Evolutionary conservation across 257 asterid genomes (phyloP).

Genomic region (Scutellaria barbata): DNA sequence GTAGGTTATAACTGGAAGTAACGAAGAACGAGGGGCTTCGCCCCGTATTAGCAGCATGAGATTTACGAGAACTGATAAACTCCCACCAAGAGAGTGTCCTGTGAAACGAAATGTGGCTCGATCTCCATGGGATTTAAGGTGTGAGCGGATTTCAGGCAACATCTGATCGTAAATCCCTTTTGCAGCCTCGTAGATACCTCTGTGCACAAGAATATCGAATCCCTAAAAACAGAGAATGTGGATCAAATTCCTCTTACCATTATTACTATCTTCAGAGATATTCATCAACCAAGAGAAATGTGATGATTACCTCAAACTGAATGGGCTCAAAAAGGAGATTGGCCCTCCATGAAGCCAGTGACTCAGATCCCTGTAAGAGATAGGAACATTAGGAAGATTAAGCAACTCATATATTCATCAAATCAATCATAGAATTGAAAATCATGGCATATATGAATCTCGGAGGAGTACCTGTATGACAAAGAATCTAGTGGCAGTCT

Average conservation of each 20-base stretch:
- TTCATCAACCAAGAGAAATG: no score
- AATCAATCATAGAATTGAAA: not conserved
- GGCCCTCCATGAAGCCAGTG: conserved; percentile 89
- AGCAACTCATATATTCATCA: not conserved
- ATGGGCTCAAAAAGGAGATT: conserved; percentile 83
- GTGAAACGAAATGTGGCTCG: conserved; percentile 79
- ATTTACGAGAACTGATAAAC: conserved; percentile 78
- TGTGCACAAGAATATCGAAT: conserved; percentile 77
- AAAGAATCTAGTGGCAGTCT: conserved; percentile 73
- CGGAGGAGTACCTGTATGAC: conserved; percentile 67
- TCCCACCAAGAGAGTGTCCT: conserved; percentile 96
- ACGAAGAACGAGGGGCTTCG: conserved; percentile 67
- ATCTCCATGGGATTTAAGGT: conserved; percentile 58
- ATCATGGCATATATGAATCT: not conserved
- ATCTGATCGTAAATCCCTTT: conserved; percentile 87
- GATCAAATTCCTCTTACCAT: no score
- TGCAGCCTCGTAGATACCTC: conserved; percentile 99
- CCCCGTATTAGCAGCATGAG: conserved; percentile 84
- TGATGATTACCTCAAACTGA: conserved; percentile 65
- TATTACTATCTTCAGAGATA: no score
- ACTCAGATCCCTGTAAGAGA: conserved; percentile 73
- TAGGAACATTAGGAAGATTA: not conserved
- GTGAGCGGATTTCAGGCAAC: conserved; percentile 73
- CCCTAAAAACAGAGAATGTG: conserved; percentile 51
- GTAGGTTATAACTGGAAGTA: conserved; percentile 84